Evolutionary conservation across 2,329 filamentous ascomycete species (phyloP).

Genomic region (Microthyrium microscopicum): DNA sequence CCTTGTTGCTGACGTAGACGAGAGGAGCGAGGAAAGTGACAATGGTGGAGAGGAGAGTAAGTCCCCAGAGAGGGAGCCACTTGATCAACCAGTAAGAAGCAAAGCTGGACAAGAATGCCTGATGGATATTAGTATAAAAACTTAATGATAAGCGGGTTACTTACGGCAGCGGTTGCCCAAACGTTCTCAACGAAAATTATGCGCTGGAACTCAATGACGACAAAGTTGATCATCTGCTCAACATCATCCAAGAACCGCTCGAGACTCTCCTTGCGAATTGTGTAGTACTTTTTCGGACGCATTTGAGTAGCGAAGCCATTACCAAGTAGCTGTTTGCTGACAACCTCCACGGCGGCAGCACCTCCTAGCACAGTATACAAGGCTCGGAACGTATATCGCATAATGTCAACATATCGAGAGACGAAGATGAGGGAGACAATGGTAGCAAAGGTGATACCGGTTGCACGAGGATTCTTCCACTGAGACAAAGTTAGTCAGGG

Average conservation of each 20-base stretch:
- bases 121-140: slow-evolving; percentile 5
- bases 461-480: slow-evolving; percentile 51
- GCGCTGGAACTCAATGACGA: slow-evolving; percentile 51
- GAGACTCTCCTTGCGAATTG: slow-evolving; percentile 45
- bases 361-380: slow-evolving; percentile 41
- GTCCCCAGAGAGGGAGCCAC: slow-evolving; percentile 47
- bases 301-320: slow-evolving; percentile 44
- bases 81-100: slow-evolving; percentile 49
- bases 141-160: slow-evolving; percentile 13
- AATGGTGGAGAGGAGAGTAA: slow-evolving; percentile 39
- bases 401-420: slow-evolving; percentile 43
- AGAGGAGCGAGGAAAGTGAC: slow-evolving; percentile 43
- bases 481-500: slow-evolving; percentile 13
- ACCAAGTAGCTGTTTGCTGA: slow-evolving; percentile 37
- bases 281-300: slow-evolving; percentile 49
- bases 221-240: slow-evolving; percentile 50
- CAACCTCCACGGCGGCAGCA: slow-evolving; percentile 42
- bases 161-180: slow-evolving; percentile 40
- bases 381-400: slow-evolving; percentile 44
- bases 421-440: slow-evolving; percentile 44
- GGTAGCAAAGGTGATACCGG: slow-evolving; percentile 40
- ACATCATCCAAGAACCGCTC: slow-evolving; percentile 45
- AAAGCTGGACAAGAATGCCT: slow-evolving; percentile 44
- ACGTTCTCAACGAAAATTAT: slow-evolving; percentile 51
- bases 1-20: slow-evolving; percentile 48